phyloP scores from a whole-genome alignment of 1,139 yeast genomes.

The Suhomyces atakaporum region DNA sequence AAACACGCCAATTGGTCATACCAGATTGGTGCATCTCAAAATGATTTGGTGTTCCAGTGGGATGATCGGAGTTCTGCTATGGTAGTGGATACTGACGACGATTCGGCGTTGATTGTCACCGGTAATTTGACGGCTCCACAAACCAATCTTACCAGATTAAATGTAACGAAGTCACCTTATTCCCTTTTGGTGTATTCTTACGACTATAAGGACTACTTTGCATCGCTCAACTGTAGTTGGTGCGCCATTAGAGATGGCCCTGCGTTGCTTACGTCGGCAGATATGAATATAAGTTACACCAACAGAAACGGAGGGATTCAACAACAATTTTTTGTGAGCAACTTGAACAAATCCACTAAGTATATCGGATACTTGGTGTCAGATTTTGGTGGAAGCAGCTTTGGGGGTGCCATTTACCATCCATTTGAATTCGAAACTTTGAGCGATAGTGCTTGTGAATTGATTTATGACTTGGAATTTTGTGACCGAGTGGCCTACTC shows the following conservation, averaged over 20 bases:
- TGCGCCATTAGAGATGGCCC: conserved; percentile 67
- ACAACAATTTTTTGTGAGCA: conserved; percentile 63
- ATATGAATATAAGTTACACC: conserved; percentile 44
- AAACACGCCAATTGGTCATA: conserved; percentile 53
- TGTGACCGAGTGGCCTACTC: conserved; percentile 85
- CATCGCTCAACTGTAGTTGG: conserved; percentile 58
- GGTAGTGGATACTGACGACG: conserved; percentile 73
- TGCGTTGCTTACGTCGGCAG: conserved; percentile 27
- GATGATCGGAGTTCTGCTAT: conserved; percentile 60
- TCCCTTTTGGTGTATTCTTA: conserved; percentile 50
- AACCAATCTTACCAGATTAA: conserved; percentile 22
- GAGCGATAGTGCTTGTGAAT: conserved; percentile 59
- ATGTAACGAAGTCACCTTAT: conserved; percentile 39
- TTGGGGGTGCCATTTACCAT: conserved; percentile 69
- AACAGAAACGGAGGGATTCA: conserved; percentile 50
- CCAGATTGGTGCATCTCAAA: conserved; percentile 70
- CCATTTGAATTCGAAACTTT: conserved; percentile 65
- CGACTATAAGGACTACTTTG: conserved; percentile 40
- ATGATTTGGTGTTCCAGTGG: conserved; percentile 69
- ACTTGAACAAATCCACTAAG: conserved; percentile 59
- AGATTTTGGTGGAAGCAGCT: conserved; percentile 41
- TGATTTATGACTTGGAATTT: conserved; percentile 73
- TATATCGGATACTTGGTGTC: conserved; percentile 70
- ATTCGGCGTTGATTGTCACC: conserved; percentile 68
- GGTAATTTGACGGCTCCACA: conserved; percentile 49